Base-by-base conservation (phyloP, 208 protist species). In the Trypanosomatidae sp. region DNA sequence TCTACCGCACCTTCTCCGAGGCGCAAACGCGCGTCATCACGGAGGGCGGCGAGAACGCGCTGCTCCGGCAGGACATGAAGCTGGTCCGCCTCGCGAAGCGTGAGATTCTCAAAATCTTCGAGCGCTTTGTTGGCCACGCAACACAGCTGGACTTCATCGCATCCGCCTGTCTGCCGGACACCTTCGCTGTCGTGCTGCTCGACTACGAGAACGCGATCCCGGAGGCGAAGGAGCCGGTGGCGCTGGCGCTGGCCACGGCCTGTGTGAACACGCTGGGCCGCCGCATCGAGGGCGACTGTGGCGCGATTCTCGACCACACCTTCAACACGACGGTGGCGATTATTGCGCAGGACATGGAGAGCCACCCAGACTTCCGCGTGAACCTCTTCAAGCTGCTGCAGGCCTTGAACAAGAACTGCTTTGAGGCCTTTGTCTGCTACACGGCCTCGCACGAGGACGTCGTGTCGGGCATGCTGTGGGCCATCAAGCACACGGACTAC, bases 291-390 rank as follows among this genome's bases (percentile, higher is more conserved):
- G 82, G 69, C 10, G 80, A 99, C 71, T 93, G 99, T 47, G 96
- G 88, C 1, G 83, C 85, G 43, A 99, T 99, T 66, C 85, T 99
- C 1, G 97, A 98, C 66, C 84, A 93, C 65, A 93, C 98, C 8
- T 99, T 99, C 83, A 95, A 98, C 69, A 85, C 89, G 12, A 99
- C 99, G 2, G 84, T 99, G 22, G 84, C 90, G 28, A 99, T 99
- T 97, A 99, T 99, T 76, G 98, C 92, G 9, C 91, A 92, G 28
- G 98, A 98, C 79, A 94, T 98, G 62, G 87, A 98, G 69, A 98
- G 98, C 76, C 99, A 91, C 80, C 99, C 99, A 19, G 99, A 99
- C 17, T 98, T 99, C 75, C 92, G 99, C 47, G 84, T 98, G 6
- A 94, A 98, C 76, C 98, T 99, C 50, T 99, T 99, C 76, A 94